phyloP scores from a whole-genome alignment of 306 rosid species.

The Leucaena leucocephala region DNA sequence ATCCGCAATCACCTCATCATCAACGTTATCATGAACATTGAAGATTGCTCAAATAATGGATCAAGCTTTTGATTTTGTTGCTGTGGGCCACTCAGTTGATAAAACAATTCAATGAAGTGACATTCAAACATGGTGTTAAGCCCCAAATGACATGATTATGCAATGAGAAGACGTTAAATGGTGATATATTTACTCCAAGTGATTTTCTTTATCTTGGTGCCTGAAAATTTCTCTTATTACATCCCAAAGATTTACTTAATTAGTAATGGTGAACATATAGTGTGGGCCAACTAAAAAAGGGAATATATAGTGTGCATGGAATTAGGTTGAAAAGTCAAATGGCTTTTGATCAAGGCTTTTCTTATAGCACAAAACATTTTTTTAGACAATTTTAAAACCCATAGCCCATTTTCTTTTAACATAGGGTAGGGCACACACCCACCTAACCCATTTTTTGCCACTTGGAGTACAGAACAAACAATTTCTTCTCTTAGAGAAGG shows the following conservation, averaged over 20 bases:
- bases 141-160: not conserved
- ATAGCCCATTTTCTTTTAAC: no score
- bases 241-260: not conserved
- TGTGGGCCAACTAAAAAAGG: not conserved
- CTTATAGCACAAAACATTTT: not conserved
- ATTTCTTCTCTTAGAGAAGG: no score
- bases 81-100: conserved; percentile 1
- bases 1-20: conserved; percentile 29
- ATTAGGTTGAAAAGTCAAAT: not conserved
- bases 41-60: conserved; percentile 32
- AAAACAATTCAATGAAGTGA: not conserved
- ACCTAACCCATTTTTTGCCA: no score
- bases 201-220: not conserved
- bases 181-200: not conserved
- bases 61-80: conserved; percentile 6
- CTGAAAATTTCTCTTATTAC: not conserved
- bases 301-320: not conserved
- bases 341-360: not conserved
- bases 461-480: no score
- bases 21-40: conserved; percentile 16
- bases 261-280: not conserved
- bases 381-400: no score
- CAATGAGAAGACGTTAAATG: not conserved
- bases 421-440: no score
- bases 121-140: conserved; percentile 15